These are phyloP conservation scores for Monosporascus sp. DNA, from an alignment of 2,329 filamentous ascomycete genomes.

Conservation along the genomic window DNA sequence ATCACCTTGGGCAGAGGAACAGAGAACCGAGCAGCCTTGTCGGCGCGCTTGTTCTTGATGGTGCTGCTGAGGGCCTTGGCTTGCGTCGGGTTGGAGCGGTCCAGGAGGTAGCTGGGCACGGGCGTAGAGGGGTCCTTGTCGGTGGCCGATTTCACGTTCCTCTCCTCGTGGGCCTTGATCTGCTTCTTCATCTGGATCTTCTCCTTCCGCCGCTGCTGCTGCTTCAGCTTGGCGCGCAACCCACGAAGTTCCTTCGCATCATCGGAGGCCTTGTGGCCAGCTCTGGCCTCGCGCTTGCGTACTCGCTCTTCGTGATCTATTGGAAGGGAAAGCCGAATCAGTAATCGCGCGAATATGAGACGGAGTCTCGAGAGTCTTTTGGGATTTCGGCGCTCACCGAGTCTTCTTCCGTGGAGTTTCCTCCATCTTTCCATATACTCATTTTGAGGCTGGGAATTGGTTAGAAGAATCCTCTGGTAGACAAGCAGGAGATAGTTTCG, in stretches of 20 bases:
- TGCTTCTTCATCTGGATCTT: constrained; percentile 98
- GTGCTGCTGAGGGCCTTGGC: constrained; percentile 72
- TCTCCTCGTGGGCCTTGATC: constrained; percentile 92
- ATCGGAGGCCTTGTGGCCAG: constrained; percentile 80
- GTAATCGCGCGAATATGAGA: neutral
- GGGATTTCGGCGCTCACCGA: constrained; percentile 7
- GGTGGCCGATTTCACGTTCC: constrained; percentile 82
- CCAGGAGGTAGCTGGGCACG: constrained; percentile 87
- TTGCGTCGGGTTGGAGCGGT: constrained; percentile 59
- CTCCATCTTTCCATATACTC: constrained; percentile 77
- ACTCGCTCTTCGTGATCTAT: constrained; percentile 67
- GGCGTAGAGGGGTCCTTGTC: constrained; percentile 76
- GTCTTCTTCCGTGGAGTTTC: constrained; percentile 46
- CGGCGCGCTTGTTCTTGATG: constrained; percentile 92
- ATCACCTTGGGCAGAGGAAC: constrained; percentile 77
- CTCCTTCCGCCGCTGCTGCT: constrained; percentile 90
- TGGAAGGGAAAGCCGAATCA: neutral
- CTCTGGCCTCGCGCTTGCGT: constrained; percentile 82
- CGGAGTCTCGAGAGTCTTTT: neutral
- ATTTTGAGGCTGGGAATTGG: constrained; percentile 64
- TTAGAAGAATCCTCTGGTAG: constrained; percentile 8
- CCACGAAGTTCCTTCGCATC: constrained; percentile 92
- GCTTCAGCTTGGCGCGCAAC: constrained; percentile 85
- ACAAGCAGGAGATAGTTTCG: constrained; percentile 18
- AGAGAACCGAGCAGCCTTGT: constrained; percentile 89